Conservation (phyloP, 1,284 basidiomycete genomes). For the Heterobasidion irregulare region DNA sequence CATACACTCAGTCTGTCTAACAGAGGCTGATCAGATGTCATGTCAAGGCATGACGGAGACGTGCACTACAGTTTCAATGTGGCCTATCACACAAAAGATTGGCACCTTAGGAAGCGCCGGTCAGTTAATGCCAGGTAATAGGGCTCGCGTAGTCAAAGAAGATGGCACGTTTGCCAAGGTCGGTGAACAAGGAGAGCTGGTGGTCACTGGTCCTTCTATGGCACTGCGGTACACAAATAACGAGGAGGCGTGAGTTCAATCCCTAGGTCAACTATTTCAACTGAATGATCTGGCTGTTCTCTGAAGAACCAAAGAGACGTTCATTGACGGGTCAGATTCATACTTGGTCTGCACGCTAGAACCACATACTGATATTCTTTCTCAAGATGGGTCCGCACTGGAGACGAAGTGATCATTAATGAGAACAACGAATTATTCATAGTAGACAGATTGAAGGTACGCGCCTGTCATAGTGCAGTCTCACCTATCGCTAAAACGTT, state of each 20-base stretch:
- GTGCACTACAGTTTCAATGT: slow-evolving; percentile 34
- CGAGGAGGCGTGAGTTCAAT: slow-evolving; percentile 28
- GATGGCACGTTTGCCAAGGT: slow-evolving; percentile 30
- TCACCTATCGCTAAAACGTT: not conserved
- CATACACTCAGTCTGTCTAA: not conserved
- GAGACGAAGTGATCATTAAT: slow-evolving; percentile 33
- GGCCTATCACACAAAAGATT: slow-evolving; percentile 16
- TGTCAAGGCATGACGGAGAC: slow-evolving; percentile 35
- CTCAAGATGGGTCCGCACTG: slow-evolving; percentile 34
- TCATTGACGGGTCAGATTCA: slow-evolving; percentile 23
- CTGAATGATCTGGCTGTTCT: not conserved
- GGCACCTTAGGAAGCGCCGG: slow-evolving; percentile 29
- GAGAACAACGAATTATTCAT: slow-evolving; percentile 32
- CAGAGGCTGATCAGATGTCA: not conserved
- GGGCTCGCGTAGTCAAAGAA: slow-evolving; percentile 27
- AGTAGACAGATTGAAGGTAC: slow-evolving; percentile 36
- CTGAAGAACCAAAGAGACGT: slow-evolving; percentile 31
- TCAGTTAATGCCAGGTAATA: slow-evolving; percentile 27
- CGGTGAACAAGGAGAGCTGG: slow-evolving; percentile 33
- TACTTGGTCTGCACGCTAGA: not conserved
- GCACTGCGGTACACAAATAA: slow-evolving; percentile 35
- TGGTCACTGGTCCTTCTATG: slow-evolving; percentile 31
- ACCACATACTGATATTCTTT: not conserved
- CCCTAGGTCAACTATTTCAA: not conserved
- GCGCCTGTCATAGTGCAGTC: no score